These are phyloP conservation scores for Apophysomyces elegans DNA, from an alignment of 371 early-diverging fungal genomes.

Conservation along the genomic window DNA sequence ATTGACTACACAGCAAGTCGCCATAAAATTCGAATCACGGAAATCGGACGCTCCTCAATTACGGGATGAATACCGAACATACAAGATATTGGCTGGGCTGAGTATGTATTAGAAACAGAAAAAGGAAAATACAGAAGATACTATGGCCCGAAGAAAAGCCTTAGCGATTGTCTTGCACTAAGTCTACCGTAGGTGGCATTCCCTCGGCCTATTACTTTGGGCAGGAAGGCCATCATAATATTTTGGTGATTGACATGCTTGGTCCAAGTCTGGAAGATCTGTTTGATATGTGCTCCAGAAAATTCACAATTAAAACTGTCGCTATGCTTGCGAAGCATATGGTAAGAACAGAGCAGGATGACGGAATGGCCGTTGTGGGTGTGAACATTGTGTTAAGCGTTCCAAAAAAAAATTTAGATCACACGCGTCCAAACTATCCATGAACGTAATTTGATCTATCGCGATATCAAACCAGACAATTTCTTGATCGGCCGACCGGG, in stretches of 20 bases:
- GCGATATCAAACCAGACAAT: constrained; percentile 99
- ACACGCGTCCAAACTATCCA: constrained; percentile 77
- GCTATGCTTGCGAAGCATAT: constrained; percentile 98
- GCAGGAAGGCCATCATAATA: constrained; percentile 94
- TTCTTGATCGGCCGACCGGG: constrained; percentile 88
- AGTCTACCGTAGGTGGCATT: constrained; percentile 66
- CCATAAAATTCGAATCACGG: constrained; percentile 88
- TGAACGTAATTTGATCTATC: constrained; percentile 94
- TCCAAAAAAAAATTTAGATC: constrained; percentile 4
- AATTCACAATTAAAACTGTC: constrained; percentile 92
- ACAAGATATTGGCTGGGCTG: constrained; percentile 75
- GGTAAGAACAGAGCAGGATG: constrained; percentile 50
- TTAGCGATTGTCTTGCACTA: constrained; percentile 23
- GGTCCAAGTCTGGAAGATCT: constrained; percentile 97
- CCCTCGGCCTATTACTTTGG: constrained; percentile 95
- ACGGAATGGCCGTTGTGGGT: neutral
- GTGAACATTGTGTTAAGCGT: neutral
- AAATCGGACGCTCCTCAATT: constrained; percentile 90
- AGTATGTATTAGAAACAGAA: constrained; percentile 57
- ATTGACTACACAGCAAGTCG: constrained; percentile 75
- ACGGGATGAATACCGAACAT: constrained; percentile 85
- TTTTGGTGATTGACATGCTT: constrained; percentile 98
- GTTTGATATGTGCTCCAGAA: constrained; percentile 93
- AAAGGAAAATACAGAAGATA: neutral
- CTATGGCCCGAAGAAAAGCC: neutral